Conservation (phyloP, 78 protist genomes). For the Isochrysis galbana region DNA sequence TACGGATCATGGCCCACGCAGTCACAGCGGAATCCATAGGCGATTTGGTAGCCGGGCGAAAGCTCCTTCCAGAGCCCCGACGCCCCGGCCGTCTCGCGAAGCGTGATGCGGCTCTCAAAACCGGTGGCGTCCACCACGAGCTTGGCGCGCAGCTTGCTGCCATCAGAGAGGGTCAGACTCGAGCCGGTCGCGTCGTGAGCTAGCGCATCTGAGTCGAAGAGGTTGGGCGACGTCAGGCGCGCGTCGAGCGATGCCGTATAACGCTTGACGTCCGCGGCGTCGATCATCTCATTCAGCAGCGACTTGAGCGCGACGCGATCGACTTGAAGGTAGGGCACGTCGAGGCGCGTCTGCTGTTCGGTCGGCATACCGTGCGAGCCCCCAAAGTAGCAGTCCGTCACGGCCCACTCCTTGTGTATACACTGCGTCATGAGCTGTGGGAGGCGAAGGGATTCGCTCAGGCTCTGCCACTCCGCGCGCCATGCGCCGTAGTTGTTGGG, state of each 20-base stretch:
- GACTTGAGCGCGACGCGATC: background rate
- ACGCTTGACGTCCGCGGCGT: too few relatives aligned
- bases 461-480: background rate
- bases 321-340: background rate
- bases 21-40: background rate
- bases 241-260: background rate
- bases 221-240: background rate
- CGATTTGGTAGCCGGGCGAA: background rate
- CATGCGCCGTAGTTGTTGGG: conserved; percentile 24
- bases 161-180: background rate
- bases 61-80: background rate
- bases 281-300: background rate
- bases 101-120: background rate
- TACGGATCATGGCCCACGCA: background rate
- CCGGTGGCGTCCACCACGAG: conserved; percentile 22
- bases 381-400: background rate
- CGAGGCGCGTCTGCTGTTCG: background rate
- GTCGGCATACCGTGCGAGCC: background rate
- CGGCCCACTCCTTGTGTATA: background rate
- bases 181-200: background rate
- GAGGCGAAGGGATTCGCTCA: background rate
- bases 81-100: background rate
- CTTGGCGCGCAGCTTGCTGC: background rate
- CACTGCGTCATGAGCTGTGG: background rate
- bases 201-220: background rate